These are phyloP conservation scores for Ciborinia camelliae DNA, from an alignment of 2,329 filamentous ascomycete genomes.

Conservation along the genomic window DNA sequence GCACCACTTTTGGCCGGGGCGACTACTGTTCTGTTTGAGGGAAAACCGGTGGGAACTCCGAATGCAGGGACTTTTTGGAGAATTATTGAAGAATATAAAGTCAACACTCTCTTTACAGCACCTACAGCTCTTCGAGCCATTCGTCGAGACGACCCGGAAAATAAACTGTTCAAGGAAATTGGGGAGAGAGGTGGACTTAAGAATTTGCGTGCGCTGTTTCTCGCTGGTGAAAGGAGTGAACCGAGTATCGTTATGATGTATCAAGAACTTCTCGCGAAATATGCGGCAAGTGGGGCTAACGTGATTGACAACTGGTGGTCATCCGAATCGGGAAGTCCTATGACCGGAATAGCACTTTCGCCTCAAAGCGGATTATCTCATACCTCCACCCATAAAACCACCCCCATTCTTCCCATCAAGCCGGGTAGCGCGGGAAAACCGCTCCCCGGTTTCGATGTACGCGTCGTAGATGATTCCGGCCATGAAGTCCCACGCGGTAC, in stretches of 20 bases:
- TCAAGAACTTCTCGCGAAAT: slow-evolving; percentile 64
- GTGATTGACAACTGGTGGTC: slow-evolving; percentile 76
- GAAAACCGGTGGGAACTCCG: slow-evolving; percentile 88
- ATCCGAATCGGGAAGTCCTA: slow-evolving; percentile 66
- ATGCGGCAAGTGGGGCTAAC: slow-evolving; percentile 60
- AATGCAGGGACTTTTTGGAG: slow-evolving; percentile 88
- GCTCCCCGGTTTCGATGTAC: slow-evolving; percentile 87
- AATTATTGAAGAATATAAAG: slow-evolving; percentile 78
- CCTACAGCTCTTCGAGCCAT: slow-evolving; percentile 86
- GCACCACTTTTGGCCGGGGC: slow-evolving; percentile 81
- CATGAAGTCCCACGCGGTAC: slow-evolving; percentile 64
- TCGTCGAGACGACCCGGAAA: slow-evolving; percentile 77
- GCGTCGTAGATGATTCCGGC: slow-evolving; percentile 77
- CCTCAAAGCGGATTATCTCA: slow-evolving; percentile 58
- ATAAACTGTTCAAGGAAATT: slow-evolving; percentile 58
- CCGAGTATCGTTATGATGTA: slow-evolving; percentile 81
- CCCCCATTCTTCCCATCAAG: slow-evolving; percentile 58
- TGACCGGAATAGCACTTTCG: slow-evolving; percentile 61
- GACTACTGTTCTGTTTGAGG: slow-evolving; percentile 84
- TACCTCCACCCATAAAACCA: slow-evolving; percentile 37
- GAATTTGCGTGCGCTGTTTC: slow-evolving; percentile 70
- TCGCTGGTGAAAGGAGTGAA: slow-evolving; percentile 87
- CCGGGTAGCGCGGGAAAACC: slow-evolving; percentile 87
- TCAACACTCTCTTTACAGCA: slow-evolving; percentile 81
- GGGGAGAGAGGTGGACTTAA: slow-evolving; percentile 69